These are phyloP conservation scores for Neofusicoccum laricinum DNA, from an alignment of 2,329 filamentous ascomycete species.

Conservation along the genomic window DNA sequence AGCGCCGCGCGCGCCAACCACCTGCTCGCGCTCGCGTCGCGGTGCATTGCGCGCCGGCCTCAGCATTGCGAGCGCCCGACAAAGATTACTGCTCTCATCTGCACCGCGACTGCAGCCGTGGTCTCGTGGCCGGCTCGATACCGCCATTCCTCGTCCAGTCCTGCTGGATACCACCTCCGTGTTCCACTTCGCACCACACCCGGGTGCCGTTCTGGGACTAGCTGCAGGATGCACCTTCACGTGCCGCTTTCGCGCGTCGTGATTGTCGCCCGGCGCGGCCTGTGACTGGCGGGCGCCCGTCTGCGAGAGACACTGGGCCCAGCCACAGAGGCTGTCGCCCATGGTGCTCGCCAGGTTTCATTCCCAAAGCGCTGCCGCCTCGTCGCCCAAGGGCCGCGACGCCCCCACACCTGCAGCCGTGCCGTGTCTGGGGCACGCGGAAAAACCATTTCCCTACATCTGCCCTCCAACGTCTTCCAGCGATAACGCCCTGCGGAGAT, in stretches of 20 bases:
- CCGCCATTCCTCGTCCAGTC: slow-evolving; percentile 8
- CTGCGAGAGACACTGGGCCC: neutral
- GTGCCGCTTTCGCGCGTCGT: slow-evolving; percentile 6
- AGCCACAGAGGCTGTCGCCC: slow-evolving; percentile 4
- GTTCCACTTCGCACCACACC: slow-evolving; percentile 14
- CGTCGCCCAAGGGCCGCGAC: neutral
- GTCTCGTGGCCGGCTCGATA: slow-evolving; percentile 15
- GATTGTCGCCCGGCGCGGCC: slow-evolving; percentile 12
- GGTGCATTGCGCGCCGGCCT: neutral
- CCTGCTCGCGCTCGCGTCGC: neutral
- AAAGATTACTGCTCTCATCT: slow-evolving; percentile 16
- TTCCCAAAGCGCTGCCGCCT: slow-evolving; percentile 8
- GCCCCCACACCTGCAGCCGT: slow-evolving; percentile 7
- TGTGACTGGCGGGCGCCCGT: slow-evolving; percentile 6
- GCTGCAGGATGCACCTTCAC: slow-evolving; percentile 11
- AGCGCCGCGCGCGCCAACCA: slow-evolving; percentile 4
- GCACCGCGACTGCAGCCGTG: slow-evolving; percentile 12
- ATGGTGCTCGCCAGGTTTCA: slow-evolving; percentile 8
- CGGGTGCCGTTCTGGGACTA: slow-evolving; percentile 11
- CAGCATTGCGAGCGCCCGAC: slow-evolving; percentile 3
- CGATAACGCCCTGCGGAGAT: neutral
- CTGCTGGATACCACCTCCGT: slow-evolving; percentile 13
- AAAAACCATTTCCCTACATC: slow-evolving; percentile 9
- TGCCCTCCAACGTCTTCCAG: neutral
- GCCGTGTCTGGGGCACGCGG: slow-evolving; percentile 1